Percentiles rank a stretch among this genome's conserved stretches.
These are phyloP conservation scores for Ustanciosporium gigantosporum DNA, from an alignment of 1,284 basidiomycete species.

Conservation along the genomic window DNA sequence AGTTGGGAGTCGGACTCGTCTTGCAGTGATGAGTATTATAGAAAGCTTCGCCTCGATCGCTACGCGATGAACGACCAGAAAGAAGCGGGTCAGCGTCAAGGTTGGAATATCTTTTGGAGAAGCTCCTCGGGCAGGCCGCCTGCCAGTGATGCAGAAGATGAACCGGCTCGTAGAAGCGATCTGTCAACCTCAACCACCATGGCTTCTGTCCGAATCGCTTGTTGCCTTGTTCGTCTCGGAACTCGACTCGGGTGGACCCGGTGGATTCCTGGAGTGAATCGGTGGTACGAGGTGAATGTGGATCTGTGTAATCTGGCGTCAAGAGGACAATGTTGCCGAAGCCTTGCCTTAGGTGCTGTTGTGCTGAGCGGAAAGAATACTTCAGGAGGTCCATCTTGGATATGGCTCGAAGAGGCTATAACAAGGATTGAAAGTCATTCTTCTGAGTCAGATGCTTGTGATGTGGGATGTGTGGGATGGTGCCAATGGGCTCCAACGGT, in stretches of 20 bases:
- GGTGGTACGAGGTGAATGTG: too few relatives aligned
- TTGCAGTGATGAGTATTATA: not conserved
- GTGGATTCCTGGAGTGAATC: too few relatives aligned
- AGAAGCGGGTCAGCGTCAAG: too few relatives aligned
- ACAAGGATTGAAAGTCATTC: too few relatives aligned
- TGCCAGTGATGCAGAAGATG: conserved; percentile 13
- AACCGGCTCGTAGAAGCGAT: conserved; percentile 8
- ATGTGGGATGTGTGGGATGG: too few relatives aligned
- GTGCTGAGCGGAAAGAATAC: conserved; percentile 30
- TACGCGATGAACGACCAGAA: too few relatives aligned
- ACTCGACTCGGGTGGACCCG: conserved; percentile 1
- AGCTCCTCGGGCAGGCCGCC: too few relatives aligned
- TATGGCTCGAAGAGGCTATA: too few relatives aligned
- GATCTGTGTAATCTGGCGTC: conserved; percentile 29
- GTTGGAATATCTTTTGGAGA: too few relatives aligned
- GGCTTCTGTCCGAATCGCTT: conserved; percentile 11
- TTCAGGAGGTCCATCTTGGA: conserved; percentile 20
- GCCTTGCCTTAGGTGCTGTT: conserved; percentile 10
- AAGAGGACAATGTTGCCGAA: conserved; percentile 18
- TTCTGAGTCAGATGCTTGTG: too few relatives aligned
- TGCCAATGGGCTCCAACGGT: too few relatives aligned
- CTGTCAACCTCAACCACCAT: conserved; percentile 9
- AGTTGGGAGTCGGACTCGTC: not conserved
- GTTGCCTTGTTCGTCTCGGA: not conserved
- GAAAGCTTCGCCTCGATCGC: too few relatives aligned